These are phyloP conservation scores for Trypanosoma platydactyli DNA, from an alignment of 208 protist genomes.

Conservation along the genomic window DNA sequence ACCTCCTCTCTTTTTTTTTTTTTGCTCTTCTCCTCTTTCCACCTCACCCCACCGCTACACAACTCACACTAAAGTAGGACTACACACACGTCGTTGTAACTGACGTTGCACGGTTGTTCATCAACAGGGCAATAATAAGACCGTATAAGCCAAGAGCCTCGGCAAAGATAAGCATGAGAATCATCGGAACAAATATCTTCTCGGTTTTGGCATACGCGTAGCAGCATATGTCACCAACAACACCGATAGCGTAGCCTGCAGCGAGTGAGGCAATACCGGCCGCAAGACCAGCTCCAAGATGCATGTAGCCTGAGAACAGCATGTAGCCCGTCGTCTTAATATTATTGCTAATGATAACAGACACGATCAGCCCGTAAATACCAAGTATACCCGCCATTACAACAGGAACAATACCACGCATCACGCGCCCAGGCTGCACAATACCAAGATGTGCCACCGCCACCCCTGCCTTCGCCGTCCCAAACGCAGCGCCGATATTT, in stretches of 20 bases:
- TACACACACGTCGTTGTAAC: conserved; percentile 42
- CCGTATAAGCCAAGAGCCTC: conserved; percentile 97
- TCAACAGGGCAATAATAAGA: conserved; percentile 55
- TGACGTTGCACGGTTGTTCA: conserved; percentile 79
- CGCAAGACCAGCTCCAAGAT: conserved; percentile 96
- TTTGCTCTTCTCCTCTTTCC: too few species aligned
- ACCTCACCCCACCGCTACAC: too few species aligned
- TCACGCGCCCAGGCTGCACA: conserved; percentile 91
- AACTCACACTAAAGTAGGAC: neutral
- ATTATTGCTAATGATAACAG: conserved; percentile 87
- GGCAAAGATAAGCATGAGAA: conserved; percentile 99
- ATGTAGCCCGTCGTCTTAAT: conserved; percentile 72
- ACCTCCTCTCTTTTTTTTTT: too few species aligned
- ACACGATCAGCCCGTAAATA: conserved; percentile 88
- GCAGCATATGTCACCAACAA: conserved; percentile 97
- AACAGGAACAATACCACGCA: conserved; percentile 92
- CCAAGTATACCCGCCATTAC: conserved; percentile 95
- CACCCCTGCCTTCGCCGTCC: conserved; percentile 97
- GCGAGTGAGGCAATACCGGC: conserved; percentile 95
- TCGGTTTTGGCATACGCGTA: conserved; percentile 94
- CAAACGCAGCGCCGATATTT: conserved; percentile 97
- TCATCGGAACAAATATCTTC: conserved; percentile 99
- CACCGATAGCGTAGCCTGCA: conserved; percentile 98
- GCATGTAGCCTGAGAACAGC: conserved; percentile 91
- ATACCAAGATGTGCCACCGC: conserved; percentile 97